These are phyloP conservation scores for Cladosporium sphaerospermum DNA, from an alignment of 2,329 filamentous ascomycete species.

Conservation along the genomic window DNA sequence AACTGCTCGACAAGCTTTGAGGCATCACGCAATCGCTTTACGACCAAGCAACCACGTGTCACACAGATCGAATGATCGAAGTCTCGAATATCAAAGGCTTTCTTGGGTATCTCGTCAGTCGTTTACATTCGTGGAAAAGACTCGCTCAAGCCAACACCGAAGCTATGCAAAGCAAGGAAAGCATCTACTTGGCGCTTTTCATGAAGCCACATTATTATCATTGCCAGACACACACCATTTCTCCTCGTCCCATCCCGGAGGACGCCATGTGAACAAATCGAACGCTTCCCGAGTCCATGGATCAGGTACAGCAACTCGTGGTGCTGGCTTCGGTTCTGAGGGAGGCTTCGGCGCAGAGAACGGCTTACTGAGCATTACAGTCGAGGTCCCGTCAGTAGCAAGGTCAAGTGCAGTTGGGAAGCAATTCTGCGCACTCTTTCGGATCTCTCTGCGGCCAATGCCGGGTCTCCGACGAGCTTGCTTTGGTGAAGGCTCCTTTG, in stretches of 20 bases:
- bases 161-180: constrained; percentile 3
- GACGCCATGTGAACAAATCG: constrained; percentile 59
- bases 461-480: background rate
- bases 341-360: constrained; percentile 25
- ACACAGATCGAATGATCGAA: background rate
- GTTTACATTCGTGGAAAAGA: background rate
- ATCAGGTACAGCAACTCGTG: constrained; percentile 40
- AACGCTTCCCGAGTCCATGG: constrained; percentile 65
- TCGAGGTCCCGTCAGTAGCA: constrained; percentile 20
- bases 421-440: constrained; percentile 4
- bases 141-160: constrained; percentile 3
- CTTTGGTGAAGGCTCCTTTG: background rate
- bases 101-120: constrained; percentile 11
- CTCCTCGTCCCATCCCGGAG: constrained; percentile 35
- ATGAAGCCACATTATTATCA: background rate
- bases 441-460: constrained; percentile 3
- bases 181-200: background rate
- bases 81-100: background rate
- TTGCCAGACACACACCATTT: constrained; percentile 19
- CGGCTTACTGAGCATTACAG: constrained; percentile 24
- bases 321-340: constrained; percentile 9
- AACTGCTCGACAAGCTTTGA: constrained; percentile 62
- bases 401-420: constrained; percentile 17
- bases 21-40: background rate
- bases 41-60: too few relatives aligned